Evolutionary conservation across 306 rosid species (phyloP), one percentile per base, ranked within the genome.

Genomic region (Aeschynomene evenia): DNA sequence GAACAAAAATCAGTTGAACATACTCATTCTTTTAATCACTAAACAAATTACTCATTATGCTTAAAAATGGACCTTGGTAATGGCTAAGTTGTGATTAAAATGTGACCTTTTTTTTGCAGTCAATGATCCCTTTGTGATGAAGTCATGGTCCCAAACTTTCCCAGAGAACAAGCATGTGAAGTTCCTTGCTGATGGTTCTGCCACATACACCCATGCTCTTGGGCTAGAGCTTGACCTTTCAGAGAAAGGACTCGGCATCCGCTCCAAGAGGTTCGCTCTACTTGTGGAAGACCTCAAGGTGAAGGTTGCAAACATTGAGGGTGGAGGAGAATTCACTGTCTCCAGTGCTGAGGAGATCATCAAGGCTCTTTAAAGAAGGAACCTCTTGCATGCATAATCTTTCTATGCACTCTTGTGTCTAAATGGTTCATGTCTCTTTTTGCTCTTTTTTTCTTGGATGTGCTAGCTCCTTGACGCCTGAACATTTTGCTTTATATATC

Each of bases 121-220:
- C 9, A 94, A 91, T 66, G 98, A 94, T 74, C 96, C 98, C 1
- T 80, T 79, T 73, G 97, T 94, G 82, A 89, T 94, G 98, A 81
- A 70, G 57, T 91, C 98, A 58, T 94, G 98, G 98, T 82, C 95
- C 51, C 80, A 87, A 56, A 73, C 84, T 31, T 94, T 58, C 91
- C 96, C 97, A 0, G 91, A 90, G 72, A 90, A 94, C 92, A 85
- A 94, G 85, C 74, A 90, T 65, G 88, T 94, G 5, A 87, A 85
- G 84, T 94, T 94, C 73, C 92, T 91, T 75, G 96, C 98, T 7
- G 98, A 94, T 79, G 98, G 98, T n/a, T 76, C 97, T 2, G 95
- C 95, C 18, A 81, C 68, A 20, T 94, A 88, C 80, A 87, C 95
- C 9, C 82, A 83, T 23, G 88, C 79, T 10, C 88, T 94, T 0